Base-by-base conservation (phyloP, 768 basidiomycete genomes). In the Tulasnella sp. region DNA sequence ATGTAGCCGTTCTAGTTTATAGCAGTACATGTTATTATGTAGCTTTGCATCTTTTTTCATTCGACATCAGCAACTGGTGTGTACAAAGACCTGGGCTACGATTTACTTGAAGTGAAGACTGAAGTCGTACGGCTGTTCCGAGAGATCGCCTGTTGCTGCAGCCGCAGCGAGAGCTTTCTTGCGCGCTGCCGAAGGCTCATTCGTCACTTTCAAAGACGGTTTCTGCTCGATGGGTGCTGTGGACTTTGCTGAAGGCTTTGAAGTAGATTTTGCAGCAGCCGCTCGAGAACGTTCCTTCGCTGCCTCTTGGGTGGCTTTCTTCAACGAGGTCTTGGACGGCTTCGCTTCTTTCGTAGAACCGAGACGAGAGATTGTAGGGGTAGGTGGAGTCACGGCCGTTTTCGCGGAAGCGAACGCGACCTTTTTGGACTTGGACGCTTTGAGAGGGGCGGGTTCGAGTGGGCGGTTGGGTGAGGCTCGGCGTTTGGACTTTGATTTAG, bases 401-500 rank as follows among this genome's bases (percentile, higher is more conserved):
- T 48, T n/a, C 14, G 54, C 84, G 85, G 86, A 81, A 46, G 86
- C 87, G 83, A 92, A 91, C 1, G 89, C 86, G 41, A 92, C 92
- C 83, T 90, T 91, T 85, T 90, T 91, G 60, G 60, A 64, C 60
- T 31, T 64, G 60, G 60, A 64, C 9, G 60, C 60, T 64, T 64
- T 64, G 60, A 64, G 60, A n/a, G 60, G 75, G 85, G 84, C 1
- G 31, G 60, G 12, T 72, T 79, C 48, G 44, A 79, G 48, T 18
- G 64, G 44, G 89, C 86, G 9, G 84, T 87, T 24, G 69, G 82
- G 0, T 84, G 76, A 41, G 85, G 41, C 54, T 86, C 86, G 46
- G 69, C 90, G 88, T 81, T 90, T 91, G 83, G 88, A 87, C 81
- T 88, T 89, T 72, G 84, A 86, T 3, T 86, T 85, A 1, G 54